Evolutionary conservation across 1,139 yeast genomes (phyloP).

Genomic region (Pichia sp.): DNA sequence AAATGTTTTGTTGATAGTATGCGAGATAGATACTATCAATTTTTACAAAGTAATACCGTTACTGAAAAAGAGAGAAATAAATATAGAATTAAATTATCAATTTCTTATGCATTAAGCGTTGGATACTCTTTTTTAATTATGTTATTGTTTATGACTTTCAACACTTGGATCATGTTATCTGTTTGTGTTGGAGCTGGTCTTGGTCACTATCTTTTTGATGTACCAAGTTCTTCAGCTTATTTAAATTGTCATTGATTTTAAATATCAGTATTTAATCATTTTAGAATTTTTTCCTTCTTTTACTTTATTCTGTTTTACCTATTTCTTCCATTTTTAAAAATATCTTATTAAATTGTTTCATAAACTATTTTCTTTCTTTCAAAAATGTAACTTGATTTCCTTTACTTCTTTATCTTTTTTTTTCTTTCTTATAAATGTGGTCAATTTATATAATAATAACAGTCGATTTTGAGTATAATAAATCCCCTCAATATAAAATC

Average conservation of each 20-base stretch:
- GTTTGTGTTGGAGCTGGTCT: constrained; percentile 29
- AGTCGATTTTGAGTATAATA: too few relatives aligned
- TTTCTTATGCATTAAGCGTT: constrained; percentile 27
- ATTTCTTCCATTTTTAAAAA: too few relatives aligned
- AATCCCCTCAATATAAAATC: constrained; percentile 23
- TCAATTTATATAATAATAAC: background rate
- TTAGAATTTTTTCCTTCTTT: background rate
- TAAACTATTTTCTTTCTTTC: too few relatives aligned
- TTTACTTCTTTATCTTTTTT: background rate
- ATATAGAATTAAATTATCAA: constrained; percentile 20
- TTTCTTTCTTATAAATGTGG: background rate
- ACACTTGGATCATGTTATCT: constrained; percentile 31
- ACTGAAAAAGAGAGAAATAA: constrained; percentile 15
- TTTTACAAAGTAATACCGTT: constrained; percentile 7
- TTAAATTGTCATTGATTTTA: constrained; percentile 26
- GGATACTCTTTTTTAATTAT: constrained; percentile 31
- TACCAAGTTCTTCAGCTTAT: constrained; percentile 7
- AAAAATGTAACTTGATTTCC: too few relatives aligned
- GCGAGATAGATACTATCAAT: constrained; percentile 22
- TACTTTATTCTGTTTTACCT: background rate
- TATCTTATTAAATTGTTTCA: too few relatives aligned
- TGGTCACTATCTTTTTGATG: constrained; percentile 28
- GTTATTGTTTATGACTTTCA: constrained; percentile 33
- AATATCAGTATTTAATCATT: background rate
- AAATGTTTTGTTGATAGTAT: constrained; percentile 22